These are phyloP conservation scores for Pythium diclinum DNA, from an alignment of 352 stramenopile species.

Conservation along the genomic window DNA sequence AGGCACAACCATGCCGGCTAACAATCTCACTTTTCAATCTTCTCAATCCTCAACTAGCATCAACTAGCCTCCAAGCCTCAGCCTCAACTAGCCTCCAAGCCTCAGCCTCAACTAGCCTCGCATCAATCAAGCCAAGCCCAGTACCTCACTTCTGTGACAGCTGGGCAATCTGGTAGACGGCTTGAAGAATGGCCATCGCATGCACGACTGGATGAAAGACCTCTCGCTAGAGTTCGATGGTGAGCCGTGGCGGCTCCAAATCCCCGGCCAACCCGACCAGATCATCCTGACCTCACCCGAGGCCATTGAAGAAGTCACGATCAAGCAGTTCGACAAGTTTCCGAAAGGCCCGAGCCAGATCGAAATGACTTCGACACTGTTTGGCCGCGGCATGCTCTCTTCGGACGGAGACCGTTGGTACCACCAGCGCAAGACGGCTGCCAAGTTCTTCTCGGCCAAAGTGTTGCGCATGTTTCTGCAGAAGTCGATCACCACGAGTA, in stretches of 20 bases:
- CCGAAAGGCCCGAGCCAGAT: conserved; percentile 20
- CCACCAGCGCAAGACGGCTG: conserved; percentile 30
- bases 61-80: no score
- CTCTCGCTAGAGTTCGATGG: conserved; percentile 3
- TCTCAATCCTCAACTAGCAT: no score
- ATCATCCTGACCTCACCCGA: conserved; percentile 24
- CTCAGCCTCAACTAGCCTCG: no score
- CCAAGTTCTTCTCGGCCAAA: conserved; percentile 33
- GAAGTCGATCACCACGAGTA: conserved; percentile 13
- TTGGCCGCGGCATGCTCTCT: conserved; percentile 25
- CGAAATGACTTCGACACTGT: conserved; percentile 21
- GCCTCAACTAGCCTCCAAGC: no score
- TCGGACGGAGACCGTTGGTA: conserved; percentile 30
- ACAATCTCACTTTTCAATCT: no score
- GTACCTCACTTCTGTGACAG: no score
- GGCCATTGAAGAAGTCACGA: conserved; percentile 29
- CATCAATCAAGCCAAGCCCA: no score
- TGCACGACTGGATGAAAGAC: conserved; percentile 44
- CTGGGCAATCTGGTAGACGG: conserved; percentile 43
- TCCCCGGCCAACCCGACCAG: conserved; percentile 8
- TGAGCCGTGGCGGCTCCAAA: conserved; percentile 24
- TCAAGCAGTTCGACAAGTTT: conserved; percentile 31
- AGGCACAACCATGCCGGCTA: no score
- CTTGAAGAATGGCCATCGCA: conserved; percentile 22
- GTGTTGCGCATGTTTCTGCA: conserved; percentile 26